phyloP scores from a whole-genome alignment of 23 red algal species.

The Gracilaria vermiculophylla region DNA sequence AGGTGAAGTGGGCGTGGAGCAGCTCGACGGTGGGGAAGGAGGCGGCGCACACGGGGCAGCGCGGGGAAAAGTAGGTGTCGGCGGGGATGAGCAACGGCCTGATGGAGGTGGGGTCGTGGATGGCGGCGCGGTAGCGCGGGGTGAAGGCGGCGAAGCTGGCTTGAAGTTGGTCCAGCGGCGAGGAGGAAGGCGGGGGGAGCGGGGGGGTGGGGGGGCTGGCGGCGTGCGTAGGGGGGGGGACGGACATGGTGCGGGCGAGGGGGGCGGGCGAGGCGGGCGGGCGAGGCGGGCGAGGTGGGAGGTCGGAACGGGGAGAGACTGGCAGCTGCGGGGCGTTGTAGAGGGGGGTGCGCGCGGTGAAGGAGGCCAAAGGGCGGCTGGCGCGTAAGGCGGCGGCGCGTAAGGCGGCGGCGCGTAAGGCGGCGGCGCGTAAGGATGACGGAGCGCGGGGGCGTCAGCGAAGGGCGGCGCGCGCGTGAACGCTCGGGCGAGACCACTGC shows the following conservation, averaged over 20 bases:
- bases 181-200: background rate
- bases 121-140: conserved; percentile 11
- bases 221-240: background rate
- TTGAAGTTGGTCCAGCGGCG: background rate
- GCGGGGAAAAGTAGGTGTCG: conserved; percentile 28
- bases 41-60: conserved; percentile 8
- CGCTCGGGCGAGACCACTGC: too few species aligned
- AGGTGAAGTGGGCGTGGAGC: background rate
- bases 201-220: background rate
- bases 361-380: too few species aligned
- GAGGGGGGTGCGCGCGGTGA: too few species aligned
- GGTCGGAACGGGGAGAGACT: background rate
- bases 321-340: background rate
- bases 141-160: background rate
- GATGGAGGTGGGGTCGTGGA: conserved; percentile 22
- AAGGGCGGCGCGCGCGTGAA: too few species aligned
- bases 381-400: too few species aligned
- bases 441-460: too few species aligned
- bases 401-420: too few species aligned
- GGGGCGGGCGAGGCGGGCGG: background rate
- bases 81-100: conserved; percentile 21
- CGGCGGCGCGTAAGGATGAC: too few species aligned
- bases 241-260: background rate
- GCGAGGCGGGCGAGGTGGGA: background rate
- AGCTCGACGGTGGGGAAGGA: background rate